Conservation (phyloP, 495 filamentous ascomycete species). For the Parachaetomium inaequale region DNA sequence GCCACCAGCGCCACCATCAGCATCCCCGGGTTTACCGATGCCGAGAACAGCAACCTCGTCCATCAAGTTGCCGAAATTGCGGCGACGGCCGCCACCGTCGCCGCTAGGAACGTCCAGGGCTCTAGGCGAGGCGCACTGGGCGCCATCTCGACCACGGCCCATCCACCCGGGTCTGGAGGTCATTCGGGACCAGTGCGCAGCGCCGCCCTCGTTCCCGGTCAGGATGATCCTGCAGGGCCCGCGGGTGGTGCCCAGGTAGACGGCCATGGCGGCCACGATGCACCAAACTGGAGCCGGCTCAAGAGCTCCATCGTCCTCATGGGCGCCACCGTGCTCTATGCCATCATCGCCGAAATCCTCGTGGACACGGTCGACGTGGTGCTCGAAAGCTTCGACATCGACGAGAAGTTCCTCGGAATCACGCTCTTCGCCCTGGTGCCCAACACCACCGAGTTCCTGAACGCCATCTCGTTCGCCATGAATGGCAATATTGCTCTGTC, state of each 20-base stretch:
- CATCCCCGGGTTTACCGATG: conserved; percentile 67
- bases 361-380: conserved; percentile 96
- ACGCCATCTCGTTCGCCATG: conserved; percentile 99
- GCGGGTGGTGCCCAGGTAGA: conserved; percentile 40
- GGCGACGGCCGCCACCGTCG: conserved; percentile 83
- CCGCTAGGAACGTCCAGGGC: conserved; percentile 66
- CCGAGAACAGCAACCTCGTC: conserved; percentile 74
- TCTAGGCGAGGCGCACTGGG: conserved; percentile 22
- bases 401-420: conserved; percentile 97
- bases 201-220: conserved; percentile 39
- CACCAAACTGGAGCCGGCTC: conserved; percentile 91
- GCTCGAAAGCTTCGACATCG: conserved; percentile 79
- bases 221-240: conserved; percentile 38
- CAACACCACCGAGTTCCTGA: conserved; percentile 98
- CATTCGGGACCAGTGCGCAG: conserved; percentile 35
- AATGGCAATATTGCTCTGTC: conserved; percentile 99
- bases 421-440: conserved; percentile 96
- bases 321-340: conserved; percentile 87
- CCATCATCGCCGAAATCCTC: conserved; percentile 92
- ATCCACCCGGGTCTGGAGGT: conserved; percentile 26
- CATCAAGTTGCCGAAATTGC: conserved; percentile 87
- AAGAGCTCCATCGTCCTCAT: conserved; percentile 89
- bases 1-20: conserved; percentile 44
- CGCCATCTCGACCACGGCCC: conserved; percentile 23
- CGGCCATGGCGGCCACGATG: conserved; percentile 80